Percentiles rank a stretch among this genome's conserved stretches.
Evolutionary conservation across 164 flowering plant genomes (phyloP).

Genomic region (Sextonia rubra): DNA sequence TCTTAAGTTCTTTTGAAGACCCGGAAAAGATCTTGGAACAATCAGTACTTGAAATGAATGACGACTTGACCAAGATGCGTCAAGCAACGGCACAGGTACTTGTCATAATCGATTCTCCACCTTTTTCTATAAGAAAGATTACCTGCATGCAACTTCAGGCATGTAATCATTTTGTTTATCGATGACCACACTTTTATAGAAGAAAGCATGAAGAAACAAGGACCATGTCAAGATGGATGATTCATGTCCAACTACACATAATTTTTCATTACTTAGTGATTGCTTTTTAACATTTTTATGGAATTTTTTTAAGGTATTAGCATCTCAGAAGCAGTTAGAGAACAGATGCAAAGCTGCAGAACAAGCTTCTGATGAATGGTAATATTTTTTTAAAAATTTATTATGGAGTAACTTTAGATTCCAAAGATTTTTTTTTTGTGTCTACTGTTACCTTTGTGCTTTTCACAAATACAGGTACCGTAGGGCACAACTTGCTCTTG

Average conservation of each 20-base stretch:
- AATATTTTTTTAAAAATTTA: constrained; percentile 4
- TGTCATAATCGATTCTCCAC: not conserved
- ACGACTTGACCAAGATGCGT: constrained; percentile 93
- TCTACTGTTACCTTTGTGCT: not conserved
- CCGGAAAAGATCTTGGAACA: constrained; percentile 97
- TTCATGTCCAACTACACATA: no score
- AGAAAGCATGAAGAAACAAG: no score
- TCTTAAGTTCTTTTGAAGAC: constrained; percentile 84
- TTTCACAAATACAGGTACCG: constrained; percentile 46
- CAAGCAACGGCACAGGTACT: constrained; percentile 98
- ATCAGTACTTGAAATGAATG: constrained; percentile 91
- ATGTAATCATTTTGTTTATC: not conserved
- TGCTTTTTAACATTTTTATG: not conserved
- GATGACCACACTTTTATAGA: not conserved
- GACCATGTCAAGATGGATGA: no score
- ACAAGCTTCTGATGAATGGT: constrained; percentile 92
- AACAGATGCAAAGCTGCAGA: constrained; percentile 82
- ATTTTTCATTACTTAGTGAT: not conserved
- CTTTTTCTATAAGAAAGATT: not conserved
- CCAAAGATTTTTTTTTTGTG: not conserved
- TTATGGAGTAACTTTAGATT: not conserved
- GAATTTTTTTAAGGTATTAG: constrained; percentile 55
- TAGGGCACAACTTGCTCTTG: constrained; percentile 82
- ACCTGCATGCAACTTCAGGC: not conserved
- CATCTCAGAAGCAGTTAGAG: constrained; percentile 85